phyloP scores from a whole-genome alignment of 768 basidiomycete species.

The Leccinum uliginosum region DNA sequence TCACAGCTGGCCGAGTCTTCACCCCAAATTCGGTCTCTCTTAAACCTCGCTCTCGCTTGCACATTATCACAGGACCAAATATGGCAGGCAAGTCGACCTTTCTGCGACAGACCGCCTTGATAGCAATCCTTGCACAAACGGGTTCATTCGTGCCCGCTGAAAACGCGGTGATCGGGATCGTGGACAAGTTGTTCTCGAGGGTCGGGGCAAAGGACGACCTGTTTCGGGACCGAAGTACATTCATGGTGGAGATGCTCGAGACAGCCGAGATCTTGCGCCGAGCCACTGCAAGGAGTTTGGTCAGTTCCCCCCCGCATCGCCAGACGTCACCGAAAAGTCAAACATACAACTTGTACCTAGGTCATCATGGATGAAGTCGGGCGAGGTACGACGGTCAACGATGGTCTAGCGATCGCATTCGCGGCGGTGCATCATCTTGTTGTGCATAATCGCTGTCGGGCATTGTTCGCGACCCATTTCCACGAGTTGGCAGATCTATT shows the following conservation, averaged over 20 bases:
- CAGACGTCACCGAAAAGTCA: neutral
- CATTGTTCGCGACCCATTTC: constrained; percentile 99
- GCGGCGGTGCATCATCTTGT: constrained; percentile 82
- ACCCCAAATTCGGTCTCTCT: constrained; percentile 79
- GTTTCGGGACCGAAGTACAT: constrained; percentile 90
- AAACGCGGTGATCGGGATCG: constrained; percentile 71
- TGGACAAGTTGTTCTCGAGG: constrained; percentile 91
- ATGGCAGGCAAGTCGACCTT: constrained; percentile 96
- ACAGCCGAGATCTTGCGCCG: constrained; percentile 84
- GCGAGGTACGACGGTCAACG: constrained; percentile 86
- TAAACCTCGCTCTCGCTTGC: constrained; percentile 56
- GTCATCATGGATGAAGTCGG: constrained; percentile 99
- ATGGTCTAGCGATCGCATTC: constrained; percentile 92
- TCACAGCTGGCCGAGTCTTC: constrained; percentile 70
- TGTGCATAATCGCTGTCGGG: constrained; percentile 65
- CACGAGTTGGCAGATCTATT: constrained; percentile 90
- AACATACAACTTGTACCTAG: constrained; percentile 34
- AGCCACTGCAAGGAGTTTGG: constrained; percentile 81
- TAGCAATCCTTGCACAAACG: constrained; percentile 84
- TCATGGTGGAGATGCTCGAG: constrained; percentile 98
- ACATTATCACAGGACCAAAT: constrained; percentile 91
- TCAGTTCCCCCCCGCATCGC: constrained; percentile 32
- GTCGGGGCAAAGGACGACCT: constrained; percentile 95
- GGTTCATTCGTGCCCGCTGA: constrained; percentile 95
- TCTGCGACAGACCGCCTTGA: constrained; percentile 86